Evolutionary conservation across 805 yeast species (phyloP), one percentile per base, ranked within the genome.

Genomic region (Diddensiella caesifluorescens): DNA sequence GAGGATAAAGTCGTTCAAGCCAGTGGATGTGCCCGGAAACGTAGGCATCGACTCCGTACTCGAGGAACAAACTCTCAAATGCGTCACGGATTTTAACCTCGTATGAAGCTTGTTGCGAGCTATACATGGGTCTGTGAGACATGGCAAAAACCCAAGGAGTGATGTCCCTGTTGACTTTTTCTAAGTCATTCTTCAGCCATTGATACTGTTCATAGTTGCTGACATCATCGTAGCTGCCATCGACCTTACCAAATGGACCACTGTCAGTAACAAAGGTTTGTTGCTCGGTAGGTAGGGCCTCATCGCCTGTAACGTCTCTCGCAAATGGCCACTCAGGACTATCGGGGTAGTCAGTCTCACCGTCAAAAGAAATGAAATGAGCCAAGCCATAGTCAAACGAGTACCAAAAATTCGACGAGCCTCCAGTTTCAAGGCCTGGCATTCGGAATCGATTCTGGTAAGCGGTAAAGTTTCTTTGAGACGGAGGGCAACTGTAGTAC

Each of bases 341-440:
- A 13, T 52, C 54, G 16, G 42, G 55, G 22, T 46, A 42, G 37
- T 56, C 61, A 3, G 61, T 56, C 44, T 56, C 61, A 16, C 56
- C 52, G 44, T 55, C 47, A 37, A 57, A 33, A 18, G 45, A 41
- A 9, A 56, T 44, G 30, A 54, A 57, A 41, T 56, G 61, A 6
- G 52, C 61, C 39, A 50, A 41, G 15, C 61, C 61, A 37, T 56
- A 54, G 30, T 56, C 61, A 19, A 47, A 56, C 1, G 61, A 56
- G 45, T 57, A 56, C 61, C 61, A 56, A 44, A 56, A 46, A 39
- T 57, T 57, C n/a, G 47, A 44, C 13, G 45, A 48, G 19, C 57
- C 59, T n/a, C 52, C 54, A 18, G 60, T 51, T 34, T 49, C 55
- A 16, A 29, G 42, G 16, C 52, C 43, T 0, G 59, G 59, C 59